These are phyloP conservation scores for Fusarium sp. DNA, from an alignment of 2,329 filamentous ascomycete species.

Conservation along the genomic window DNA sequence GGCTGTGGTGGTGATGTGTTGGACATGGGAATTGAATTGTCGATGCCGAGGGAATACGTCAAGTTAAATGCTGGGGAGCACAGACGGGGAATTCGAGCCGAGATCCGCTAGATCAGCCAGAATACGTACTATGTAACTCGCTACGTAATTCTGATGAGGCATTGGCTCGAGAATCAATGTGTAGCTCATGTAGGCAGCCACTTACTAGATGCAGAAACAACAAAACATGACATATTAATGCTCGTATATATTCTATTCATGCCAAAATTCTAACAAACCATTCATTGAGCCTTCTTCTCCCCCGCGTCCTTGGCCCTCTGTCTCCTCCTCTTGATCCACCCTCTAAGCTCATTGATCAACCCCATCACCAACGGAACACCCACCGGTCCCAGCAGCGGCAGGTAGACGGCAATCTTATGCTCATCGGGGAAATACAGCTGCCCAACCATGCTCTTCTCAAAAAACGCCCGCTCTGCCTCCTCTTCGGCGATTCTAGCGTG, in stretches of 20 bases:
- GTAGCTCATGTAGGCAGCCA: background rate
- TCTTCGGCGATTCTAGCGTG: conserved; percentile 87
- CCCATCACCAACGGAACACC: conserved; percentile 90
- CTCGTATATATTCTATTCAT: conserved; percentile 34
- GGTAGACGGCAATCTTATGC: conserved; percentile 96
- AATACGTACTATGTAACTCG: too few relatives aligned
- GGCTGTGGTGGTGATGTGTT: background rate
- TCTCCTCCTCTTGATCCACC: conserved; percentile 62
- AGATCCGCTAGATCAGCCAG: conserved; percentile 16
- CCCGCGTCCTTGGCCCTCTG: conserved; percentile 56
- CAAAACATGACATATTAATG: conserved; percentile 17
- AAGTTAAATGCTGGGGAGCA: conserved; percentile 33
- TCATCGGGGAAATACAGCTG: conserved; percentile 99
- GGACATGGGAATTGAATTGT: conserved; percentile 7
- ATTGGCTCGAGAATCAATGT: background rate
- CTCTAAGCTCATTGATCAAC: conserved; percentile 81
- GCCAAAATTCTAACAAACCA: background rate
- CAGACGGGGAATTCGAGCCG: conserved; percentile 28
- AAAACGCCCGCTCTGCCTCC: conserved; percentile 93
- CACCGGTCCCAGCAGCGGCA: conserved; percentile 89
- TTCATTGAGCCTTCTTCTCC: conserved; percentile 53
- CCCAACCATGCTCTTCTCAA: conserved; percentile 98
- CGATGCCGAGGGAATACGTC: conserved; percentile 27
- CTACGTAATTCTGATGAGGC: conserved; percentile 5
- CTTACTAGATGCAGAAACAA: background rate